These are phyloP conservation scores for Senecio squalidus DNA, from an alignment of 140 eudicot species.

Conservation along the genomic window DNA sequence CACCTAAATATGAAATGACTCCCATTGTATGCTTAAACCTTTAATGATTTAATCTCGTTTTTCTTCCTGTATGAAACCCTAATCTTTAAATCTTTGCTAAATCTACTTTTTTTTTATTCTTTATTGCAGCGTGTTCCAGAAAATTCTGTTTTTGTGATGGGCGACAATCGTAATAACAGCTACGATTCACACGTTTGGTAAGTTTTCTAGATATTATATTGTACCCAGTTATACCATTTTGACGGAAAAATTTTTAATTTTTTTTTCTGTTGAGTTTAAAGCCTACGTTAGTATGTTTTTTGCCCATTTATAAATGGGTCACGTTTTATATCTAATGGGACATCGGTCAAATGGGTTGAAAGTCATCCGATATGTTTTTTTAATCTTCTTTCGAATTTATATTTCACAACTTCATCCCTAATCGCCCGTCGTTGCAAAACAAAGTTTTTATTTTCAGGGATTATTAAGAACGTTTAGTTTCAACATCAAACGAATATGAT, in stretches of 20 bases:
- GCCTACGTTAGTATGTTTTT: too few relatives aligned
- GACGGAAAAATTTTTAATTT: not conserved
- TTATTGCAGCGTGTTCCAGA: constrained; percentile 80
- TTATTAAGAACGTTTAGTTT: too few relatives aligned
- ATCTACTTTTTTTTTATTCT: not conserved
- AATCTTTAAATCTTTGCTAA: constrained; percentile 9
- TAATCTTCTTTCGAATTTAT: too few relatives aligned
- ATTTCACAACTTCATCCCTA: too few relatives aligned
- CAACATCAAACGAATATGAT: too few relatives aligned
- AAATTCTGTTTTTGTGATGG: constrained; percentile 92
- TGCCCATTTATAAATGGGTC: too few relatives aligned
- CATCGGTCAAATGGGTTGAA: too few relatives aligned
- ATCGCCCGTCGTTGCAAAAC: too few relatives aligned
- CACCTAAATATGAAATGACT: constrained; percentile 81
- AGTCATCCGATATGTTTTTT: too few relatives aligned
- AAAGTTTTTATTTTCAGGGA: too few relatives aligned
- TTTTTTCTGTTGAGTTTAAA: not conserved
- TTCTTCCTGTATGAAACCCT: not conserved
- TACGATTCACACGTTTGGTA: constrained; percentile 98
- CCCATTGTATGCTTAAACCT: constrained; percentile 42
- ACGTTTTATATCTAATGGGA: too few relatives aligned
- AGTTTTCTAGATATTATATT: constrained; percentile 8
- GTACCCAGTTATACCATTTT: not conserved
- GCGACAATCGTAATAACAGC: constrained; percentile 96
- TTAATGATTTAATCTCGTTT: not conserved